Evolutionary conservation across 208 protist species (phyloP), one percentile per base, ranked within the genome.

Genomic region (Acanthamoeba royreba): DNA sequence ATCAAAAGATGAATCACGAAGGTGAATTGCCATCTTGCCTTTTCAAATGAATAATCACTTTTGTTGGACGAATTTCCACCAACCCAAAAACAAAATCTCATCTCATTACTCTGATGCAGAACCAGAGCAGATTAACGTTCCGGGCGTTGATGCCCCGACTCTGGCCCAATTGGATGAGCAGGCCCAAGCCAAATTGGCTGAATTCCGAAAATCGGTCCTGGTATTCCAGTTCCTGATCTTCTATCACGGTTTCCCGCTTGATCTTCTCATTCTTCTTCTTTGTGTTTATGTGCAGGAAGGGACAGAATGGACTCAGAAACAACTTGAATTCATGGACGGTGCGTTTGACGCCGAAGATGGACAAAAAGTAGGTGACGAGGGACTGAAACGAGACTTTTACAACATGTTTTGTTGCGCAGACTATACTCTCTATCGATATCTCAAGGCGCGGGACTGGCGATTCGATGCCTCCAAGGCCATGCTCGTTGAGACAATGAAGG

Each of bases 361-460:
- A n/a, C n/a, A n/a, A 61, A 61, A 61, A 61, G 52, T 61, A 25
- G 52, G 52, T 61, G 52, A 61, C 52, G 52, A 25, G 25, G 19
- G 25, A 25, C 52, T 22, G n/a, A n/a, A n/a, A n/a, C n/a, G n/a
- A n/a, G n/a, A n/a, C n/a, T n/a, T n/a, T n/a, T n/a, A n/a, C n/a
- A n/a, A n/a, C n/a, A n/a, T n/a, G n/a, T n/a, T 52, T 1, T 46
- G 61, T 22, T 72, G n/a, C 22, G 35, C 66, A 85, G 74, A 85
- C 43, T 85, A 85, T 22, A 85, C 74, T n/a, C 74, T 90, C 15
- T 90, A 90, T 28, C 28, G 83, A 22, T 90, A 90, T 35, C 83
- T 90, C 15, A 58, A 69, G 52, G 83, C 83, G 38, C 46, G 83
- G 19, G 53, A 90, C 83, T 90, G 83, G 83, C 58, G 66, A 42